phyloP scores from a whole-genome alignment of 2,329 filamentous ascomycete genomes.

The Daldinia sp. region DNA sequence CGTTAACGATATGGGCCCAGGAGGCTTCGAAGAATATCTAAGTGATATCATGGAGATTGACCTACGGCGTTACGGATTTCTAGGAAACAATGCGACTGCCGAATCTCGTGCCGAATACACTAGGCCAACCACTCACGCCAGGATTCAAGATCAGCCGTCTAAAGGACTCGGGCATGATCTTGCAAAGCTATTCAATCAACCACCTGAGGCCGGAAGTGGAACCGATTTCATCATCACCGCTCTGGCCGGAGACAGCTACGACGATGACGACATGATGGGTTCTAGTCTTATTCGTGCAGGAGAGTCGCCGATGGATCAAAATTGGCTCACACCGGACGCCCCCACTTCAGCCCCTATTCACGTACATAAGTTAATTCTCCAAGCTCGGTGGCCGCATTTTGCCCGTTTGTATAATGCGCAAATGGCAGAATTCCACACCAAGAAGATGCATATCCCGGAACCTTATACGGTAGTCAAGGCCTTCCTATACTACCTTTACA shows the following conservation, averaged over 20 bases:
- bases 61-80: slow-evolving; percentile 86
- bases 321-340: slow-evolving; percentile 68
- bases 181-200: slow-evolving; percentile 84
- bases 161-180: slow-evolving; percentile 84
- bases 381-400: slow-evolving; percentile 97
- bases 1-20: slow-evolving; percentile 70
- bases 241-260: slow-evolving; percentile 77
- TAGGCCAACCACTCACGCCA: slow-evolving; percentile 57
- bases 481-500: slow-evolving; percentile 96
- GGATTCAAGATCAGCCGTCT: slow-evolving; percentile 62
- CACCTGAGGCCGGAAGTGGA: slow-evolving; percentile 83
- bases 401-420: slow-evolving; percentile 88
- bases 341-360: slow-evolving; percentile 85
- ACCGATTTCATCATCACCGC: slow-evolving; percentile 93
- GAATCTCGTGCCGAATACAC: slow-evolving; percentile 60
- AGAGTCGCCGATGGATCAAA: slow-evolving; percentile 55
- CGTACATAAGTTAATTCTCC: slow-evolving; percentile 92
- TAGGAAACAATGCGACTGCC: slow-evolving; percentile 77
- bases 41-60: slow-evolving; percentile 96
- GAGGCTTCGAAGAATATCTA: slow-evolving; percentile 86
- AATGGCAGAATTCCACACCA: slow-evolving; percentile 97
- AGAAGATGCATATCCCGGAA: slow-evolving; percentile 97
- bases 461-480: slow-evolving; percentile 93
- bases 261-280: slow-evolving; percentile 70
- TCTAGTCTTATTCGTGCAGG: slow-evolving; percentile 58